Conservation (phyloP, 768 basidiomycete species). For the Calvatia gigantea region DNA sequence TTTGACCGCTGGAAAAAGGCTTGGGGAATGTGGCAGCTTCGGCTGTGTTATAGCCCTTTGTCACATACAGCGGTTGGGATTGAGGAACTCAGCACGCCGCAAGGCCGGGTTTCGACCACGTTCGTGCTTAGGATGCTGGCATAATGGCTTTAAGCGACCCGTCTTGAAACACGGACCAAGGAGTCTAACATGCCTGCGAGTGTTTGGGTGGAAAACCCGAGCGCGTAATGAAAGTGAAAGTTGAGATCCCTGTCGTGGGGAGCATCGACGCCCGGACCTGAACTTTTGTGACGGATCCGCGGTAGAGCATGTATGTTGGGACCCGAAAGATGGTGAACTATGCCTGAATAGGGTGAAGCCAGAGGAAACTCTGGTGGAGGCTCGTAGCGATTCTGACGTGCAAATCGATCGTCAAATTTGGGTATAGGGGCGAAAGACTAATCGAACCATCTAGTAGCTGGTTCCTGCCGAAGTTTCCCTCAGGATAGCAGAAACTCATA, state of each 20-base stretch:
- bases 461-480: conserved; percentile 90
- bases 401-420: conserved; percentile 95
- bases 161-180: conserved; percentile 86
- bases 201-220: conserved; percentile 72
- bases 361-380: conserved; percentile 96
- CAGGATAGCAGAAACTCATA: conserved; percentile 53
- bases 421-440: conserved; percentile 96
- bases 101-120: conserved; percentile 50
- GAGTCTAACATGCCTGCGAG: conserved; percentile 83
- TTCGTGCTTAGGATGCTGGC: conserved; percentile 71
- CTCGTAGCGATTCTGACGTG: conserved; percentile 95
- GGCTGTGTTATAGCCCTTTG: conserved; percentile 64
- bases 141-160: conserved; percentile 78
- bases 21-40: conserved; percentile 59
- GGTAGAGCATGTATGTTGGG: conserved; percentile 83
- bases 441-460: conserved; percentile 94
- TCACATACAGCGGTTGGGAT: conserved; percentile 53
- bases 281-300: conserved; percentile 71
- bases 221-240: conserved; percentile 72
- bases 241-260: conserved; percentile 60
- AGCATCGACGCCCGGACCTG: conserved; percentile 74
- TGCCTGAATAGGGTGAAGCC: conserved; percentile 88
- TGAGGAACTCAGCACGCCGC: conserved; percentile 61
- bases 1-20: conserved; percentile 57
- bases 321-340: conserved; percentile 92